Evolutionary conservation across 148 eudicot genomes (phyloP).

Genomic region (Persicaria maculosa): DNA sequence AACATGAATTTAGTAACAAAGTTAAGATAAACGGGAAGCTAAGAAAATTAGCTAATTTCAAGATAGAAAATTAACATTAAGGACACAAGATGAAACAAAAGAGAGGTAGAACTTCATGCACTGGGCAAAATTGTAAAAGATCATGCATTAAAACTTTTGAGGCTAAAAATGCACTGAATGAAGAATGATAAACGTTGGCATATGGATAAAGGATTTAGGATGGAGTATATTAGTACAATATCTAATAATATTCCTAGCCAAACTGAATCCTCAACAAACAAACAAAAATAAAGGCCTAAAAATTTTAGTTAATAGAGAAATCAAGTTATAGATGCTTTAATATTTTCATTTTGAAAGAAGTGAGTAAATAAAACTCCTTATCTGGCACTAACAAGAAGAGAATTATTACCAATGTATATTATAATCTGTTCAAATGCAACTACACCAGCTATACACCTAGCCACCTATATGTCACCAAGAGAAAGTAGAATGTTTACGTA

Average conservation of each 20-base stretch:
- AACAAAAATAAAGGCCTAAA: not conserved
- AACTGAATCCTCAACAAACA: not conserved
- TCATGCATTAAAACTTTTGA: not conserved
- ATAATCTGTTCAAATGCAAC: not conserved
- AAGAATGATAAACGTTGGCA: not conserved
- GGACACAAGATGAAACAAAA: too few relatives aligned
- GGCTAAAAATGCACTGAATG: not conserved
- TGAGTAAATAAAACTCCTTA: not conserved
- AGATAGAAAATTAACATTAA: too few relatives aligned
- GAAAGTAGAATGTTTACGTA: not conserved
- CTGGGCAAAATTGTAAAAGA: too few relatives aligned
- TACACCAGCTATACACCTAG: not conserved
- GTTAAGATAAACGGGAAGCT: too few relatives aligned
- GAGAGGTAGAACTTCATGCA: too few relatives aligned
- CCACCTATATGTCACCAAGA: not conserved
- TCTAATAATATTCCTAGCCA: not conserved
- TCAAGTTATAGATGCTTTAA: not conserved
- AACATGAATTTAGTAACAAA: too few relatives aligned
- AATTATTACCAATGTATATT: not conserved
- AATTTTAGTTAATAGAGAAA: not conserved
- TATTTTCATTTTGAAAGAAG: not conserved
- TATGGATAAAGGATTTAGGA: not conserved
- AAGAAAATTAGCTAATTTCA: too few relatives aligned
- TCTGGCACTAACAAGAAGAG: not conserved
- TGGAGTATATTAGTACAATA: not conserved